These are phyloP conservation scores for Tuber indicum DNA, from an alignment of 495 filamentous ascomycete species.

Conservation along the genomic window DNA sequence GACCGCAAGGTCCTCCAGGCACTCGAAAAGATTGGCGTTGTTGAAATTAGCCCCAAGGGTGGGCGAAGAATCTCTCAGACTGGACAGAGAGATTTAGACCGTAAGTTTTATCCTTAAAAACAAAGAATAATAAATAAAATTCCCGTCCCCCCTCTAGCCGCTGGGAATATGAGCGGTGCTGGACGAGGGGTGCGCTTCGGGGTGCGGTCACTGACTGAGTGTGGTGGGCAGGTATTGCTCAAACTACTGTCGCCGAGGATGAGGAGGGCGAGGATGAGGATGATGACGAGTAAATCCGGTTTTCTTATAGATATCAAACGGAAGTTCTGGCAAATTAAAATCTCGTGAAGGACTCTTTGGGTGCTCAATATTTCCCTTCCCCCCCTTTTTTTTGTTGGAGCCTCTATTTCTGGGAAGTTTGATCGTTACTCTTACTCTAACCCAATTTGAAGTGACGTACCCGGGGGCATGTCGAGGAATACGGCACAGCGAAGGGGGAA, in stretches of 20 bases:
- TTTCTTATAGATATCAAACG: neutral
- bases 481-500: neutral
- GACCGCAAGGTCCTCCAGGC: conserved; percentile 95
- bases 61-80: conserved; percentile 92
- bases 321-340: neutral
- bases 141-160: conserved; percentile 43
- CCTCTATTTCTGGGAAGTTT: neutral
- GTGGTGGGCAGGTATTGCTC: conserved; percentile 32
- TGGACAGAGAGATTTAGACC: conserved; percentile 98
- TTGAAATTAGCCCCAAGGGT: conserved; percentile 98
- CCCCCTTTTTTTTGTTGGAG: neutral
- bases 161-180: conserved; percentile 44
- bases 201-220: conserved; percentile 32
- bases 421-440: neutral
- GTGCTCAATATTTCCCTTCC: neutral
- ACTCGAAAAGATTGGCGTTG: conserved; percentile 96
- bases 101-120: conserved; percentile 44
- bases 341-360: neutral
- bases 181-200: conserved; percentile 42
- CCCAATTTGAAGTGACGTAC: neutral
- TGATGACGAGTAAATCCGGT: conserved; percentile 7
- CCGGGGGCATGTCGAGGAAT: neutral
- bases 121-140: neutral
- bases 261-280: conserved; percentile 30
- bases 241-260: conserved; percentile 28